Evolutionary conservation across 176 grass and related monocot species (phyloP).

Genomic region (Oryza rufipogon): DNA sequence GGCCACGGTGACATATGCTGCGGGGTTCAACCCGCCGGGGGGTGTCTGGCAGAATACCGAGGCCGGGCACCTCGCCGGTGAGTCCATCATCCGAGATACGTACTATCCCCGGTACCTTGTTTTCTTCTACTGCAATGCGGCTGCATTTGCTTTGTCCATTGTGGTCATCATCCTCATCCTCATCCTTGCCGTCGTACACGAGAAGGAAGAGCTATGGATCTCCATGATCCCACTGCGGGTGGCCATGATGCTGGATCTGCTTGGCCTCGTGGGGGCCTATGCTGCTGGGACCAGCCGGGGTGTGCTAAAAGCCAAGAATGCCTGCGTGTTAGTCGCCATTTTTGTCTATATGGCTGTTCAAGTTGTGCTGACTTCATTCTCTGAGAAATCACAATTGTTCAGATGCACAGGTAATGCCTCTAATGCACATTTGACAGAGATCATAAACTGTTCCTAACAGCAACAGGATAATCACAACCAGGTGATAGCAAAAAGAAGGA

Average conservation of each 20-base stretch:
- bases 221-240: background rate
- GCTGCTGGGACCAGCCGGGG: background rate
- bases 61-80: background rate
- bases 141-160: background rate
- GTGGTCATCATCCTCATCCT: slow-evolving; percentile 8
- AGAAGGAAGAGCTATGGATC: background rate
- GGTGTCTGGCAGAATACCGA: slow-evolving; percentile 25
- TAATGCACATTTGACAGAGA: no score
- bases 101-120: slow-evolving; percentile 11
- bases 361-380: background rate
- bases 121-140: slow-evolving; percentile 41
- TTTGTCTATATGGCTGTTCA: background rate
- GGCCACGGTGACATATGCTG: background rate
- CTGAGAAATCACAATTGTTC: no score
- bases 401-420: no score
- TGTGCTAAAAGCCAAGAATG: background rate
- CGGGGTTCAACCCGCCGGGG: background rate
- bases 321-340: background rate
- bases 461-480: no score
- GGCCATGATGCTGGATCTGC: background rate
- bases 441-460: no score
- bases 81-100: background rate
- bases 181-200: background rate
- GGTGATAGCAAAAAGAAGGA: no score
- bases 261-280: background rate